Percentiles rank a stretch among this genome's conserved stretches.
Conservation (phyloP, 78 protist species). For the Dictyostelium citrinum region DNA sequence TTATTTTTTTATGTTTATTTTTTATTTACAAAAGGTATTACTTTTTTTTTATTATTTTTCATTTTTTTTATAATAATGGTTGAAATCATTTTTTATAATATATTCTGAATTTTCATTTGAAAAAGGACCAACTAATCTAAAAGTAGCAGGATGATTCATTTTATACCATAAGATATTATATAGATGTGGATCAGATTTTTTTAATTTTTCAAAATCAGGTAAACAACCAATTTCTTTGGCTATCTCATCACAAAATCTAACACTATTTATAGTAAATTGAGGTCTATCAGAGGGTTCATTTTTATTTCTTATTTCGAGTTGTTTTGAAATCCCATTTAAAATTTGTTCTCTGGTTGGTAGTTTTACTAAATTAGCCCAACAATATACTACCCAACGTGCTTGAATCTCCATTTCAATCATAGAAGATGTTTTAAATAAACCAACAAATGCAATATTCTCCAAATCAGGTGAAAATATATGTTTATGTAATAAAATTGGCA, state of each 20-base stretch:
- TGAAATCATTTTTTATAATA: background rate
- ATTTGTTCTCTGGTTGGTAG: background rate
- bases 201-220: background rate
- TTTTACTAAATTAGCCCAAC: background rate
- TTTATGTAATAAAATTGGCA: background rate
- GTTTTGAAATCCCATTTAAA: background rate
- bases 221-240: background rate
- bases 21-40: too few relatives aligned
- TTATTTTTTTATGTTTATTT: too few relatives aligned
- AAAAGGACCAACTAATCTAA: background rate
- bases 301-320: background rate
- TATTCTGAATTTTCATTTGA: background rate
- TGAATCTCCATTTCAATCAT: background rate
- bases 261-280: background rate
- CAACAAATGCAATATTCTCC: background rate
- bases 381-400: background rate
- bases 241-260: background rate
- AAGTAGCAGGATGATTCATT: background rate
- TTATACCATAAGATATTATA: background rate
- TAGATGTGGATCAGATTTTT: background rate
- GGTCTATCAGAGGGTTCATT: background rate
- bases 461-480: background rate
- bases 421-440: background rate
- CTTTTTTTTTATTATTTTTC: too few relatives aligned
- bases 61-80: background rate